phyloP scores from a whole-genome alignment of 106 monocot genomes.

The Platanthera zijinensis region DNA sequence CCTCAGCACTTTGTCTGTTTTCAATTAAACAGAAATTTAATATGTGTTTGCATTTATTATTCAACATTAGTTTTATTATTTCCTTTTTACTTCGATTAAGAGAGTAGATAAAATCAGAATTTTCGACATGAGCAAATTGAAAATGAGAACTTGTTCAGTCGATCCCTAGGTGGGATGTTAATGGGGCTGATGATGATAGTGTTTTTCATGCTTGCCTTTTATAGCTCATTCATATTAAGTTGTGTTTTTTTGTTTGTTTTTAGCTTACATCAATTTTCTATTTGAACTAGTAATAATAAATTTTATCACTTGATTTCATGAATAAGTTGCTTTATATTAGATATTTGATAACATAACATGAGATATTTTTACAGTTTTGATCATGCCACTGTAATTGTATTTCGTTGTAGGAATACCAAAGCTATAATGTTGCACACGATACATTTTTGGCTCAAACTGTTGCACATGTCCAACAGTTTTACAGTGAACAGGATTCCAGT shows the following conservation, averaged over 20 bases:
- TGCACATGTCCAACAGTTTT: no score
- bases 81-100: not conserved
- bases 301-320: not conserved
- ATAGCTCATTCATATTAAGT: not conserved
- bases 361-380: not conserved
- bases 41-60: not conserved
- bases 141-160: no score
- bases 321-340: not conserved
- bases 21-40: no score
- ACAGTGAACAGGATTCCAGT: no score
- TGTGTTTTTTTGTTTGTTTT: not conserved
- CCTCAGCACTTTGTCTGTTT: no score
- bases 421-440: constrained; percentile 92
- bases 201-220: not conserved
- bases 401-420: constrained; percentile 45
- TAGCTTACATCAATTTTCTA: not conserved
- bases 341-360: not conserved
- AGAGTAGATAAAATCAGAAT: no score
- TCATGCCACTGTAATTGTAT: not conserved
- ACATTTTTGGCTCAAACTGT: constrained; percentile 88
- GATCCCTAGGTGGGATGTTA: no score
- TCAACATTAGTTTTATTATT: not conserved
- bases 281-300: not conserved
- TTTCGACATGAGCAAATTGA: no score
- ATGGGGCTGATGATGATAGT: not conserved